Evolutionary conservation across 2,329 filamentous ascomycete genomes (phyloP).

Genomic region (Clonostachys chloroleuca): DNA sequence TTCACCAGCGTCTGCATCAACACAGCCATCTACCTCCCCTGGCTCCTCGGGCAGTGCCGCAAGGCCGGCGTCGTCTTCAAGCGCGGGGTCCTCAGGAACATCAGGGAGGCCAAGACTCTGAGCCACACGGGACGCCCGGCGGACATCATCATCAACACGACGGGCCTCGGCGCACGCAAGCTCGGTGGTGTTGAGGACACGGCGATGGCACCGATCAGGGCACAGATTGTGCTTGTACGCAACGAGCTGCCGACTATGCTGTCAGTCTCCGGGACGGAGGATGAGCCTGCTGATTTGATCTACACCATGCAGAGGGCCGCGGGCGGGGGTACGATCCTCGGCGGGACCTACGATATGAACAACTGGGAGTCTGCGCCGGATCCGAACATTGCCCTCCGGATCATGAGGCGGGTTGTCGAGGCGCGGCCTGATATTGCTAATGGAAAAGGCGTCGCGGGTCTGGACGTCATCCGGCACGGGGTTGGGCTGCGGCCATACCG

Average conservation of each 20-base stretch:
- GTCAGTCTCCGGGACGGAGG: constrained; percentile 66
- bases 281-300: constrained; percentile 65
- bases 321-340: constrained; percentile 78
- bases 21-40: constrained; percentile 80
- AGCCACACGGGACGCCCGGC: constrained; percentile 51
- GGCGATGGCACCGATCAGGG: constrained; percentile 70
- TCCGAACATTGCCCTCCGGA: constrained; percentile 72
- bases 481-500: constrained; percentile 78
- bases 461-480: constrained; percentile 75
- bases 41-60: constrained; percentile 76
- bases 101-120: constrained; percentile 58
- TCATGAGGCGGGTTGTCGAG: constrained; percentile 74
- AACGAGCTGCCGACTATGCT: constrained; percentile 73
- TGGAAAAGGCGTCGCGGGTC: constrained; percentile 64
- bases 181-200: constrained; percentile 80
- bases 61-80: constrained; percentile 66
- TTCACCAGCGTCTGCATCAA: constrained; percentile 93
- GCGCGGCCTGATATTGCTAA: constrained; percentile 59
- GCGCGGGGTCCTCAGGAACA: constrained; percentile 61
- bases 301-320: constrained; percentile 82
- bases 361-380: constrained; percentile 80
- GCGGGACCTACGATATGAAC: constrained; percentile 77
- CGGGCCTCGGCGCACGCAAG: constrained; percentile 68
- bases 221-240: constrained; percentile 79
- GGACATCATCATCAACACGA: constrained; percentile 83